Evolutionary conservation across 371 early-diverging fungal species (phyloP).

Genomic region (Umbelopsis sp.): DNA sequence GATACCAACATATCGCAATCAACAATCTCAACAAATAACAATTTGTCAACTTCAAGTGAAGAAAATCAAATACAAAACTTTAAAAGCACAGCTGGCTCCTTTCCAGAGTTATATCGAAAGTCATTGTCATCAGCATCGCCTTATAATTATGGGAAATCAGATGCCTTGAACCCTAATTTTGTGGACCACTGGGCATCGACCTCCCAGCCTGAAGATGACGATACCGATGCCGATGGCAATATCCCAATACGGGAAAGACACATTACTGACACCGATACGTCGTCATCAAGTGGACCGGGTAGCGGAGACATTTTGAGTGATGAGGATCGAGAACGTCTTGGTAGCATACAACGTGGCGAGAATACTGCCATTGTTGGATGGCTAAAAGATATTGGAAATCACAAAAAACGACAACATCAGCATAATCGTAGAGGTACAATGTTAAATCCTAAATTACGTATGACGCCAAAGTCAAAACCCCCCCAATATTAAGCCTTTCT

Average conservation of each 20-base stretch:
- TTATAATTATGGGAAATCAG: neutral
- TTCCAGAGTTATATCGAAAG: constrained; percentile 4
- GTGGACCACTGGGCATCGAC: neutral
- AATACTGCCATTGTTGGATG: constrained; percentile 12
- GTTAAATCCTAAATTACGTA: neutral
- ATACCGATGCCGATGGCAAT: neutral
- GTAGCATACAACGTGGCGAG: constrained; percentile 8
- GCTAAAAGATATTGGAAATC: constrained; percentile 2
- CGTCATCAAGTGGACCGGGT: constrained; percentile 3
- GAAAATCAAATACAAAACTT: neutral
- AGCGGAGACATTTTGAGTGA: constrained; percentile 12
- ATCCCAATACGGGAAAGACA: neutral
- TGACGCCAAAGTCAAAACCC: too few species aligned
- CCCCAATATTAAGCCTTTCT: neutral
- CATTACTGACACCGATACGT: neutral
- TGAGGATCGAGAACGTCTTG: constrained; percentile 7
- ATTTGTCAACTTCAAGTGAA: neutral
- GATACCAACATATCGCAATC: neutral
- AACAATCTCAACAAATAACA: neutral
- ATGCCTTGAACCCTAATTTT: neutral
- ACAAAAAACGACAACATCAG: neutral
- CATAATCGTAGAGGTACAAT: neutral
- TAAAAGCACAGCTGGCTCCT: neutral
- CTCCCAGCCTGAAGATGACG: neutral
- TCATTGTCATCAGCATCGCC: neutral